These are phyloP conservation scores for Gastrolobium bilobum DNA, from an alignment of 306 rosid species.

Conservation along the genomic window DNA sequence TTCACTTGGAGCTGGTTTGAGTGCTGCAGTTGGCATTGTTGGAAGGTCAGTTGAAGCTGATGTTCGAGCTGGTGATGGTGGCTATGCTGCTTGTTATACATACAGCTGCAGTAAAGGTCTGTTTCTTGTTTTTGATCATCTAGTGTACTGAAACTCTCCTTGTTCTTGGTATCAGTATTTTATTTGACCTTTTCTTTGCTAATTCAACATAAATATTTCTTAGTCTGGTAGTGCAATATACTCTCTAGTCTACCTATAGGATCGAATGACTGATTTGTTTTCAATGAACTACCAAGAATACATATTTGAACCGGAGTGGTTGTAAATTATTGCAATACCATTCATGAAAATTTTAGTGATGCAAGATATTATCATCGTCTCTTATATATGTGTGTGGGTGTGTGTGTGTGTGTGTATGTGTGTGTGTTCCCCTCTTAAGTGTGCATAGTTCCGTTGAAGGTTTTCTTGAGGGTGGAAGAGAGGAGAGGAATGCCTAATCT, in stretches of 20 bases:
- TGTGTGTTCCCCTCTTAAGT: too few species aligned
- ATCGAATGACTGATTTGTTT: background rate
- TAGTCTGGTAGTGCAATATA: background rate
- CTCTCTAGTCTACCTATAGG: background rate
- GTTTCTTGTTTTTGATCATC: constrained; percentile 29
- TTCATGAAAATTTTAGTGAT: background rate
- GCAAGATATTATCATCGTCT: background rate
- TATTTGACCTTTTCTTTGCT: background rate
- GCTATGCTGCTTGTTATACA: constrained; percentile 89
- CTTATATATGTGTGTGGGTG: too few species aligned
- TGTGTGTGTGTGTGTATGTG: too few species aligned
- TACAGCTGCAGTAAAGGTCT: constrained; percentile 98
- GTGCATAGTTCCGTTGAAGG: too few species aligned
- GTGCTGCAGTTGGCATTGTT: constrained; percentile 90
- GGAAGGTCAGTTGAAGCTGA: constrained; percentile 97
- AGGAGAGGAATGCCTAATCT: too few species aligned
- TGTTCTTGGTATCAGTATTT: constrained; percentile 1
- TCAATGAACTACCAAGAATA: background rate
- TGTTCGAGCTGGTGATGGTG: constrained; percentile 97
- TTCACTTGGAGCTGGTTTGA: constrained; percentile 92
- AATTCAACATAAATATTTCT: background rate
- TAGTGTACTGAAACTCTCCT: constrained; percentile 9
- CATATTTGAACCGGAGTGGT: constrained; percentile 14
- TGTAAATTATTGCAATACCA: constrained; percentile 2
- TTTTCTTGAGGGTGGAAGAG: too few species aligned